A percentile compares a stretch with the other conserved stretches of the same genome.
These are phyloP conservation scores for Penicillium nordicum DNA, from an alignment of 2,329 filamentous ascomycete species.

Conservation along the genomic window DNA sequence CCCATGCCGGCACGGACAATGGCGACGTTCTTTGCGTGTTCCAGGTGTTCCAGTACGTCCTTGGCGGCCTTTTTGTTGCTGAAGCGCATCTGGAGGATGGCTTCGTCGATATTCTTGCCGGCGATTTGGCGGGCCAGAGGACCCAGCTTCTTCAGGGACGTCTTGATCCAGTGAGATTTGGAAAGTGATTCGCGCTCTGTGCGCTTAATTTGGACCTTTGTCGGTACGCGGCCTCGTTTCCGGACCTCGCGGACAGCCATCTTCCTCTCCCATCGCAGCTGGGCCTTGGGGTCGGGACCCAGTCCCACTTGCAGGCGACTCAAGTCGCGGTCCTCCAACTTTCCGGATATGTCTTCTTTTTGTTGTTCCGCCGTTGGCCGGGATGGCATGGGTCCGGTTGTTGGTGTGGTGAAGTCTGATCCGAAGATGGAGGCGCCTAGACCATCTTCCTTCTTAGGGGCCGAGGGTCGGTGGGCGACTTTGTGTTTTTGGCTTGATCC, in stretches of 20 bases:
- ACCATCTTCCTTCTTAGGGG: constrained; percentile 33
- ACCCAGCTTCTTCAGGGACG: constrained; percentile 86
- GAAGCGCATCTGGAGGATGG: constrained; percentile 91
- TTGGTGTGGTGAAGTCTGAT: constrained; percentile 30
- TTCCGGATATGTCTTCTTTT: constrained; percentile 6
- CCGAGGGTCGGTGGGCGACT: constrained; percentile 25
- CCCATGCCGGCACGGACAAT: constrained; percentile 83
- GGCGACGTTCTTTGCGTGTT: constrained; percentile 77
- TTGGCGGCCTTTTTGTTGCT: constrained; percentile 87
- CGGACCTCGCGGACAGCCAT: constrained; percentile 76
- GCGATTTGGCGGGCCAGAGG: constrained; percentile 82
- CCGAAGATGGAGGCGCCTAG: constrained; percentile 43
- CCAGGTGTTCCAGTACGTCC: constrained; percentile 74
- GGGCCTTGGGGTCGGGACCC: constrained; percentile 70
- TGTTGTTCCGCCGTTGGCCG: constrained; percentile 19
- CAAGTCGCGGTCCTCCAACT: constrained; percentile 43
- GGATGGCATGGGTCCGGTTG: constrained; percentile 27
- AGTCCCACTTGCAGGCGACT: constrained; percentile 60
- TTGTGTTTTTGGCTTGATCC: constrained; percentile 28
- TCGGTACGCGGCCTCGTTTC: constrained; percentile 63
- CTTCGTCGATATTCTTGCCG: constrained; percentile 91
- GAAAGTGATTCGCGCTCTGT: constrained; percentile 57
- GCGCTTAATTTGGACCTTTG: constrained; percentile 64
- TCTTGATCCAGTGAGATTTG: constrained; percentile 72
- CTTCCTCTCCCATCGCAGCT: constrained; percentile 75